Base-by-base conservation (phyloP, 192 early-diverging fungal genomes). In the Martensiomyces pterosporus region DNA sequence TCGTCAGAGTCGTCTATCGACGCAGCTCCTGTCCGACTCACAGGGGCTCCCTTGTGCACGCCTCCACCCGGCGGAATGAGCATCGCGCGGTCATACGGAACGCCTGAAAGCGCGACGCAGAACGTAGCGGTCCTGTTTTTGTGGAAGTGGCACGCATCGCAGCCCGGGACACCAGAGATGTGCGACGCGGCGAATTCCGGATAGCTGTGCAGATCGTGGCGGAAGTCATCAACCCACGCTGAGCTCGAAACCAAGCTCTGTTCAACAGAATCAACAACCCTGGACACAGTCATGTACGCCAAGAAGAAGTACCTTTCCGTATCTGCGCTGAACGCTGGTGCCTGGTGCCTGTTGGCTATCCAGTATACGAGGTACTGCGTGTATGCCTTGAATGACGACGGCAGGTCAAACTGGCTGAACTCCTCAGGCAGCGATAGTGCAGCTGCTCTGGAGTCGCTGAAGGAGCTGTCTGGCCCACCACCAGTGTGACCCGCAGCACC, bases 331-430 rank as follows among this genome's bases (percentile, higher is more conserved):
- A 65, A 8, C 1, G 9, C 39, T 3, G 51, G 63, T 39, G 47
- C 52, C 2, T 22, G 12, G 17, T 43, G 48, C 35, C 27, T 50
- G n/a, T 62, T 73, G 55, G 53, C 50, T n/a, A 73, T 57, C 69
- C 69, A 73, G 33, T 73, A 43, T 2, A 73, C 63, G 29, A 73
- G 47, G 21, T 73, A 73, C 43, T 73, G 69, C 38, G 62, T 55
- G 19, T 73, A 73, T 1, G 53, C 38, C 39, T 54, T 73, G 52
- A 73, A 73, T 27, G 69, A 73, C 0, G 69, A 61, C 16, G 41
- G 55, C 37, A 73, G 26, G 18, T 73, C 69, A 14, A 57, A 39
- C 35, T 61, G 49, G 58, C 58, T 57, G 27, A 73, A 73, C 40
- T 65, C 57, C 7, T 61, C 69, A 5, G 69, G 69, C 57, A 73